Conservation (phyloP, 305 asterid species). For the Rubia tinctorum region DNA sequence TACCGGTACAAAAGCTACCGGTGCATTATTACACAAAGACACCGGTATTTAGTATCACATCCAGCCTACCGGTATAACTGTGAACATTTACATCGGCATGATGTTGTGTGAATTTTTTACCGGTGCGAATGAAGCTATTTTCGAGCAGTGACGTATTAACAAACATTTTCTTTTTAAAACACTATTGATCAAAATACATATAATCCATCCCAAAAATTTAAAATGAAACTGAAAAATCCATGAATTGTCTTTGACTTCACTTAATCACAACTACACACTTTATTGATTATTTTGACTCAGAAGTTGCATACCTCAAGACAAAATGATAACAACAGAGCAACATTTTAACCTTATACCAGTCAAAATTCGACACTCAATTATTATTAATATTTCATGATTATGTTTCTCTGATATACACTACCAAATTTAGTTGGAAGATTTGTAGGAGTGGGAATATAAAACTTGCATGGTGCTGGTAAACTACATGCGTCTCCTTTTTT, state of each 20-base stretch:
- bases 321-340: not conserved
- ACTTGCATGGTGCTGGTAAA: too few species aligned
- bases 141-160: too few species aligned
- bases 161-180: not conserved
- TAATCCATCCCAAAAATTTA: not conserved
- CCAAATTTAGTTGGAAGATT: not conserved
- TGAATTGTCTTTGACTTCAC: constrained; percentile 3
- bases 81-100: too few species aligned
- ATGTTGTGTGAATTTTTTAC: too few species aligned
- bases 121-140: too few species aligned
- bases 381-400: not conserved
- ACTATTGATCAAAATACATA: not conserved
- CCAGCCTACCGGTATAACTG: too few species aligned
- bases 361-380: not conserved
- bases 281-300: constrained; percentile 7
- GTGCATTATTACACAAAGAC: too few species aligned
- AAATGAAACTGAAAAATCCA: not conserved
- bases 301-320: not conserved
- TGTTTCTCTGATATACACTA: not conserved
- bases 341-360: not conserved
- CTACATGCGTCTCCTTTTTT: too few species aligned
- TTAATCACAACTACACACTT: not conserved
- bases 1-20: too few species aligned
- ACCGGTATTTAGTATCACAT: too few species aligned
- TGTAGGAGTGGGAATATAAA: not conserved